Conservation (phyloP, 441 rosid species). For the Euphorbia schlechtendalii region DNA sequence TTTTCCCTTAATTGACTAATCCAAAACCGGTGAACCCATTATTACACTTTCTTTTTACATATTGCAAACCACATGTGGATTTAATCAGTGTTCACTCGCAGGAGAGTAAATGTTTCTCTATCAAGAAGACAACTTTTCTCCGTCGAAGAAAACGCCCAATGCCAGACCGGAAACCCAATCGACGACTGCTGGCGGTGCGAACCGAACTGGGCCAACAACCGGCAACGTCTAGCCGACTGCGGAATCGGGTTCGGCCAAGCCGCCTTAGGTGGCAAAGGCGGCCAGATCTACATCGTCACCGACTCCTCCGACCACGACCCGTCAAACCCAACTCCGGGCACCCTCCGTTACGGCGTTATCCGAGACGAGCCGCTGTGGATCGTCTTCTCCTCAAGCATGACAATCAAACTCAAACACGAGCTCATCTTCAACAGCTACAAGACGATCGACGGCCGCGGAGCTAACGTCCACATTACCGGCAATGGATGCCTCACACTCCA, state of each 20-base stretch:
- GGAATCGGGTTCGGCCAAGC: constrained; percentile 68
- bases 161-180: constrained; percentile 82
- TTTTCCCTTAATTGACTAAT: neutral
- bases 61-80: no score
- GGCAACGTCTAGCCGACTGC: constrained; percentile 79
- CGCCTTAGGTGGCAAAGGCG: constrained; percentile 68
- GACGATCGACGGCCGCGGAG: constrained; percentile 83
- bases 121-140: constrained; percentile 47
- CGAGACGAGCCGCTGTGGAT: constrained; percentile 88
- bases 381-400: constrained; percentile 56
- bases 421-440: constrained; percentile 77
- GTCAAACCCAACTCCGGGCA: constrained; percentile 69
- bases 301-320: constrained; percentile 79
- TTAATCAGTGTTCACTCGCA: constrained; percentile 21
- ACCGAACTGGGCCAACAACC: constrained; percentile 62
- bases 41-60: no score
- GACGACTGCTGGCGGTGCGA: constrained; percentile 96
- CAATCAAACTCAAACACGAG: constrained; percentile 61
- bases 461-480: constrained; percentile 56
- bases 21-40: neutral
- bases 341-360: constrained; percentile 76
- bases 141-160: constrained; percentile 31
- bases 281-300: constrained; percentile 72
- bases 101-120: constrained; percentile 56
- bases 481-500: constrained; percentile 74